Base-by-base conservation (phyloP, 805 yeast genomes). In the Saccharomycopsis capsularis region DNA sequence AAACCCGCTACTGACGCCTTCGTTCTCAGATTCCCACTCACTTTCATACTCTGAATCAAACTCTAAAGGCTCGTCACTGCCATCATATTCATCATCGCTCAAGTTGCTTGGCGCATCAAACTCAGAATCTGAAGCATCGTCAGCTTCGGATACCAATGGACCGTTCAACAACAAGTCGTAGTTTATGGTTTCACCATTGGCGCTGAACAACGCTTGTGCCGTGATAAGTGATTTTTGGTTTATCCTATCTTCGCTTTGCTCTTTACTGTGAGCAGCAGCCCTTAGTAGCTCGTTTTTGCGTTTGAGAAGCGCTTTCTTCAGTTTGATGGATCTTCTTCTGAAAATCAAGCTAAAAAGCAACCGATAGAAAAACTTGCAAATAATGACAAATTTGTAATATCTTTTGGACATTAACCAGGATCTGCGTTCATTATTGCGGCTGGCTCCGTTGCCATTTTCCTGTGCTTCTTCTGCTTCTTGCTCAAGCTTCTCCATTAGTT, bases 61-160 rank as follows among this genome's bases (percentile, higher is more conserved):
- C 29, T 47, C 50, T 11, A 4, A 29, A 3, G 25, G 36, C 18
- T 46, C 43, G 3, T 65, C 67, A 37, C 27, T 39, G 36, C 24
- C 50, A 36, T 49, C 57, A n/a, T 57, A 56, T 18, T 56, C 52
- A 40, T 47, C 56, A 18, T 56, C 60, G 11, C 55, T 52, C n/a
- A 35, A 47, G 21, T 51, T 55, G 24, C 51, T 59, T n/a, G n/a
- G n/a, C n/a, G n/a, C n/a, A 15, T 48, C 59, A 34, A 55, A 53
- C 9, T 54, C 57, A 41, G 60, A 63, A 39, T 69, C 71, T 23
- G 55, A 63, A 2, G 68, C 63, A 24, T 54, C 59, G 48, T 73
- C 76, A 19, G 61, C 54, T 23, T 71, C 76, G 16, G 73, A 64
- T 3, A 68, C 56, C 36, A 53, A 23, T 29, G 51, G 57, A 5